phyloP scores from a whole-genome alignment of 106 monocot species.

The Triglochin maritima region DNA sequence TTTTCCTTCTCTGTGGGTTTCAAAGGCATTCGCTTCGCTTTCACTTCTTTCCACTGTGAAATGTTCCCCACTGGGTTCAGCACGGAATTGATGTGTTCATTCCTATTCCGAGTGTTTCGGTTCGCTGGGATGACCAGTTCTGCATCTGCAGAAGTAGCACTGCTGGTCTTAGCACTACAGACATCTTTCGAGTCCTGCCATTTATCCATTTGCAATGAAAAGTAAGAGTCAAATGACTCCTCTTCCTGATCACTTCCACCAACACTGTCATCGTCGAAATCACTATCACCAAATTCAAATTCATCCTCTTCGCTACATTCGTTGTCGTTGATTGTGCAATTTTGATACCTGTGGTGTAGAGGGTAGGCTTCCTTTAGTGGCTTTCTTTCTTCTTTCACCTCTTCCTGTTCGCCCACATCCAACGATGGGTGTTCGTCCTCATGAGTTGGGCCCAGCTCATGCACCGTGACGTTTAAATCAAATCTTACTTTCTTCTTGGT shows the following conservation, averaged over 20 bases:
- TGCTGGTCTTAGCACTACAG: constrained; percentile 17
- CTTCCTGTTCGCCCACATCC: neutral
- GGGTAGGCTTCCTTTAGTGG: constrained; percentile 16
- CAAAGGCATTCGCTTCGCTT: constrained; percentile 14
- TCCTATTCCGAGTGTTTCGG: constrained; percentile 29
- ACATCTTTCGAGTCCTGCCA: constrained; percentile 19
- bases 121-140: neutral
- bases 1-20: constrained; percentile 39
- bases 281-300: constrained; percentile 28
- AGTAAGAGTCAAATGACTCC: constrained; percentile 69
- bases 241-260: constrained; percentile 23
- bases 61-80: constrained; percentile 74
- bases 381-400: constrained; percentile 10
- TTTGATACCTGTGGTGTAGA: constrained; percentile 52
- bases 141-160: constrained; percentile 3
- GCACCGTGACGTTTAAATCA: constrained; percentile 57
- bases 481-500: constrained; percentile 69
- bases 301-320: constrained; percentile 22
- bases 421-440: neutral
- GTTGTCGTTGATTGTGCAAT: constrained; percentile 32
- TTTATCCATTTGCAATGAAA: constrained; percentile 49
- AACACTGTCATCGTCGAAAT: constrained; percentile 14
- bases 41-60: constrained; percentile 60
- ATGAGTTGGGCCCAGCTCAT: constrained; percentile 8
- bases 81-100: constrained; percentile 47